Percentiles rank a stretch among this genome's conserved stretches.
Conservation (phyloP, 441 rosid species). For the Capsella rubella region DNA sequence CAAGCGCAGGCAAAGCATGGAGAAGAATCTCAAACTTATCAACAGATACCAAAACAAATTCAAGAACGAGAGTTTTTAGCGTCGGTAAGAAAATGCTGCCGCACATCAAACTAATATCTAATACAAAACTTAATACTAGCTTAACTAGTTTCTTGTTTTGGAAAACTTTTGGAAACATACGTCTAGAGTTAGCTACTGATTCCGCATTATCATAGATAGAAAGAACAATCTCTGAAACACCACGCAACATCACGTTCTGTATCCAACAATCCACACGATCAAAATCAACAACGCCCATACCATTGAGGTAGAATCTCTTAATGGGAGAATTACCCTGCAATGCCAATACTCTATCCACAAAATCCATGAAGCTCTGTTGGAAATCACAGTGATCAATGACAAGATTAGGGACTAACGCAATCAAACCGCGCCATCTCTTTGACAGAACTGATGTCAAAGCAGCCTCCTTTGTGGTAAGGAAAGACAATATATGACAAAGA, state of each 20-base stretch:
- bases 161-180: background rate
- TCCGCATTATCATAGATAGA: no score
- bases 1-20: background rate
- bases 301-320: background rate
- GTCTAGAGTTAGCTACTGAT: no score
- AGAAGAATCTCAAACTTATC: background rate
- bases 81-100: background rate
- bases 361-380: background rate
- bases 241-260: background rate
- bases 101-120: background rate
- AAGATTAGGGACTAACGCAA: background rate
- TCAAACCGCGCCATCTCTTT: slow-evolving; percentile 7
- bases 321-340: slow-evolving; percentile 9
- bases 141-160: background rate
- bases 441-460: slow-evolving; percentile 5
- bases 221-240: background rate
- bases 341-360: slow-evolving; percentile 28
- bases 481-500: slow-evolving; percentile 27
- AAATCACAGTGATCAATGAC: background rate
- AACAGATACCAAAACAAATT: background rate
- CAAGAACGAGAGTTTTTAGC: background rate
- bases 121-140: background rate
- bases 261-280: background rate
- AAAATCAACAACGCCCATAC: background rate
- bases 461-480: slow-evolving; percentile 17